phyloP scores from a whole-genome alignment of 805 yeast genomes.

The Wickerhamiella hasegawae region DNA sequence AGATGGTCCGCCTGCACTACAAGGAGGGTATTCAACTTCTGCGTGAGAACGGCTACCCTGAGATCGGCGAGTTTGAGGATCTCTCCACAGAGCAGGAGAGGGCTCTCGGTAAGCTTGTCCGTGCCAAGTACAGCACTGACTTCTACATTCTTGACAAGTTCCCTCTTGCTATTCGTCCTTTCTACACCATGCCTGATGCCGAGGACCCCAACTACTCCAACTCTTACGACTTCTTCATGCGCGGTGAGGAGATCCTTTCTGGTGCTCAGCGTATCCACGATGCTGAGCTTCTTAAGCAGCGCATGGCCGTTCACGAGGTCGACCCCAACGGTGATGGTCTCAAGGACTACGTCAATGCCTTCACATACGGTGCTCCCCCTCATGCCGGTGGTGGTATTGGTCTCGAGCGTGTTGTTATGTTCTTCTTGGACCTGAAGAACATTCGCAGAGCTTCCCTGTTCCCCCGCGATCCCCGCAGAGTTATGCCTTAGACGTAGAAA shows the following conservation, averaged over 20 bases:
- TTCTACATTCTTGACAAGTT: constrained; percentile 96
- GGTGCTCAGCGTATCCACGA: constrained; percentile 99
- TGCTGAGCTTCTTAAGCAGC: constrained; percentile 59
- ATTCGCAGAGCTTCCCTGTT: constrained; percentile 96
- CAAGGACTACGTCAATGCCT: constrained; percentile 82
- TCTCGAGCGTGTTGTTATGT: constrained; percentile 96
- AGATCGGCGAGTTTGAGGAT: constrained; percentile 64
- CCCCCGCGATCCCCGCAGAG: constrained; percentile 87
- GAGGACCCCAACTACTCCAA: constrained; percentile 84
- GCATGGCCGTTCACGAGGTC: constrained; percentile 72
- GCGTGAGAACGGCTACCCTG: constrained; percentile 76
- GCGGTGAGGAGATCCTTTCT: constrained; percentile 98
- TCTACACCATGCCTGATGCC: constrained; percentile 98
- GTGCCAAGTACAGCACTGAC: constrained; percentile 92
- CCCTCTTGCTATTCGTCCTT: constrained; percentile 94
- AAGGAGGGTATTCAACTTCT: constrained; percentile 82
- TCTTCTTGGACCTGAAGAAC: constrained; percentile 90
- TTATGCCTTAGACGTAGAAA: neutral
- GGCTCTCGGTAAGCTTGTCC: constrained; percentile 75
- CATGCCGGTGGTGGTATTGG: constrained; percentile 99
- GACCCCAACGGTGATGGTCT: constrained; percentile 71
- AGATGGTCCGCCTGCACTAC: constrained; percentile 79
- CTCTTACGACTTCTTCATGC: constrained; percentile 98
- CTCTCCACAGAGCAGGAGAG: constrained; percentile 89
- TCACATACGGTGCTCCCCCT: constrained; percentile 90